phyloP scores from a whole-genome alignment of 306 rosid species.

The Quercus alba region DNA sequence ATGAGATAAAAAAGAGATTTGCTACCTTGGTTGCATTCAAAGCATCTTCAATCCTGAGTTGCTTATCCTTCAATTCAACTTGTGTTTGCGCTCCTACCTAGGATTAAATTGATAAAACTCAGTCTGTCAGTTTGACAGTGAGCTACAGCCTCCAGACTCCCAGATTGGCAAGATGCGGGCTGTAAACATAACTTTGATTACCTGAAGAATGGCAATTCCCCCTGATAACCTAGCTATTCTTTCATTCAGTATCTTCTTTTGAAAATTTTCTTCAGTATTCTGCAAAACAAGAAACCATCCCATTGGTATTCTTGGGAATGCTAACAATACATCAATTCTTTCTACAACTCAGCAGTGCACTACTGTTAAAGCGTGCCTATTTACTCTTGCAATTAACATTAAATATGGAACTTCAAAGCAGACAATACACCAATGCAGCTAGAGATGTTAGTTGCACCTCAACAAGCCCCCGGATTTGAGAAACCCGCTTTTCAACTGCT shows the following conservation, averaged over 20 bases:
- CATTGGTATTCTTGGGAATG: background rate
- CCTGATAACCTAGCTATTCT: conserved; percentile 89
- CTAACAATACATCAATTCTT: conserved; percentile 1
- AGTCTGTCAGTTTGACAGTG: conserved; percentile 17
- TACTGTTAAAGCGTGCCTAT: background rate
- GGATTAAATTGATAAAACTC: conserved; percentile 21
- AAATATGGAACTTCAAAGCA: conserved; percentile 5
- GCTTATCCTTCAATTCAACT: conserved; percentile 91
- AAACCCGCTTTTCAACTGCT: conserved; percentile 69
- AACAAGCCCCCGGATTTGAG: conserved; percentile 60
- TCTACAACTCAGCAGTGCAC: background rate
- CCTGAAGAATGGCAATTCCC: conserved; percentile 88
- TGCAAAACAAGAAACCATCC: conserved; percentile 33
- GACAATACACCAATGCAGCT: background rate
- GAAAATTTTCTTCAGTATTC: conserved; percentile 80
- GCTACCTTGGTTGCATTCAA: conserved; percentile 84
- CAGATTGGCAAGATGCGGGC: conserved; percentile 6
- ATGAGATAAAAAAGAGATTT: conserved; percentile 7
- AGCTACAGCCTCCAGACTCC: conserved; percentile 6
- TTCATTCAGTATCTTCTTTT: conserved; percentile 76
- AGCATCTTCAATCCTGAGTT: conserved; percentile 87
- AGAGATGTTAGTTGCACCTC: conserved; percentile 49
- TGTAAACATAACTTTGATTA: conserved; percentile 18
- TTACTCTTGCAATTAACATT: background rate
- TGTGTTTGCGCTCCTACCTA: conserved; percentile 97